Evolutionary conservation across 2,329 filamentous ascomycete species (phyloP).

Genomic region (Trichoderma cornu-damae): DNA sequence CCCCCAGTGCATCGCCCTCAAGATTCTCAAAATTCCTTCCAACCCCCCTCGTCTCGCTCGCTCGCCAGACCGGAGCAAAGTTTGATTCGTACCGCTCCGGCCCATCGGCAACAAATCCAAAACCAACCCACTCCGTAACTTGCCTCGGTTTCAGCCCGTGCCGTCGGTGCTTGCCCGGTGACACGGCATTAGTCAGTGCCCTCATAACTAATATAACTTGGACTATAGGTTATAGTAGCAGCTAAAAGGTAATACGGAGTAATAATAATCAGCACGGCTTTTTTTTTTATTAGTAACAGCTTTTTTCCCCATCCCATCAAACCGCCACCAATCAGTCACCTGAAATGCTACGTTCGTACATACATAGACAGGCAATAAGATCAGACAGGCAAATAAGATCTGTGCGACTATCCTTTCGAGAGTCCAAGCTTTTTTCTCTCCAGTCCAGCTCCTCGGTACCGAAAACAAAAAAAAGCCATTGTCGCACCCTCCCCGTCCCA

Average conservation of each 20-base stretch:
- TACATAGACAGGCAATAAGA: no score
- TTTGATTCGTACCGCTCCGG: neutral
- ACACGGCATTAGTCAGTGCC: neutral
- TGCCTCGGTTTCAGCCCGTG: constrained; percentile 1
- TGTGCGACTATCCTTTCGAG: no score
- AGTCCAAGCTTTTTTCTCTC: no score
- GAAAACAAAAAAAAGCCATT: neutral
- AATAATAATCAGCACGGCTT: no score
- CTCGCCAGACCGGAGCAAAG: neutral
- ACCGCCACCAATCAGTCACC: neutral
- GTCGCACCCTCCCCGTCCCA: neutral
- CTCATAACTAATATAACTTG: neutral
- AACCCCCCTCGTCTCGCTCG: neutral
- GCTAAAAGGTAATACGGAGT: no score
- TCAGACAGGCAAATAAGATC: no score
- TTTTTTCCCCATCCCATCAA: no score
- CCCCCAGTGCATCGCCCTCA: neutral
- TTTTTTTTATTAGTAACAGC: no score
- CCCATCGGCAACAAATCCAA: neutral
- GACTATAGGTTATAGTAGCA: no score
- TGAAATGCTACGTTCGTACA: no score
- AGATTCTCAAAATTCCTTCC: neutral
- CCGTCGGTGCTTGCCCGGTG: neutral
- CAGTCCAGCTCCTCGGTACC: no score
- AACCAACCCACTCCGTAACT: neutral